Conservation (phyloP, 495 filamentous ascomycete genomes). For the Lasiosphaeris hirsuta region DNA sequence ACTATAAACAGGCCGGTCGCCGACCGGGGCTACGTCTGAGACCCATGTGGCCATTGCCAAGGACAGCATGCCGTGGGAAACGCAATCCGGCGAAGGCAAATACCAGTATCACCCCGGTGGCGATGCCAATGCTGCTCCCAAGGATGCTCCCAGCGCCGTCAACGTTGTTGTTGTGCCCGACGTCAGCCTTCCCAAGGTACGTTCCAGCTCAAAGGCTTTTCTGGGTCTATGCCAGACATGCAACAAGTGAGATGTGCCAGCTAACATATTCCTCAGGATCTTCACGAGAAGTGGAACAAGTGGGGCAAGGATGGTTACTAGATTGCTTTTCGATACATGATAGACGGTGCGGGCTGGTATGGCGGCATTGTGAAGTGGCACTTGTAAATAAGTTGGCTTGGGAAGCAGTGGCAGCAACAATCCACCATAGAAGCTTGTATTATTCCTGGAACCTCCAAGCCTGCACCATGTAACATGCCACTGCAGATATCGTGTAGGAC, state of each 20-base stretch:
- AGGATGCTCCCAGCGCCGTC: conserved; percentile 89
- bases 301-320: conserved; percentile 83
- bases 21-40: conserved; percentile 82
- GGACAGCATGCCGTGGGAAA: conserved; percentile 87
- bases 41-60: conserved; percentile 67
- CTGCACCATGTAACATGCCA: too few species aligned
- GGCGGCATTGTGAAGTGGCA: neutral
- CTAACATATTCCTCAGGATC: conserved; percentile 50
- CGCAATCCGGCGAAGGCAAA: conserved; percentile 60
- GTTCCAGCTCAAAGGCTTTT: neutral
- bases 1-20: conserved; percentile 65
- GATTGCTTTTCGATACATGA: neutral
- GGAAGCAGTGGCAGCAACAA: neutral
- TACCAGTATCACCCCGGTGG: conserved; percentile 93
- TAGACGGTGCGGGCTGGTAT: neutral
- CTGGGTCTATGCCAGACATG: neutral
- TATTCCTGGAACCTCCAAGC: conserved; percentile 7
- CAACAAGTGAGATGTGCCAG: too few species aligned
- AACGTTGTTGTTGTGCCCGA: conserved; percentile 91
- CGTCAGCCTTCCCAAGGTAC: conserved; percentile 87
- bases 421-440: conserved; percentile 25
- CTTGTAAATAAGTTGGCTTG: conserved; percentile 21
- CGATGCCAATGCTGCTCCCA: conserved; percentile 67
- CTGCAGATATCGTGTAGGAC: too few species aligned
- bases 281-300: conserved; percentile 98